Percentiles rank a stretch among this genome's conserved stretches.
Evolutionary conservation across 2,329 filamentous ascomycete species (phyloP).

Genomic region (Scedosporium dehoogii): DNA sequence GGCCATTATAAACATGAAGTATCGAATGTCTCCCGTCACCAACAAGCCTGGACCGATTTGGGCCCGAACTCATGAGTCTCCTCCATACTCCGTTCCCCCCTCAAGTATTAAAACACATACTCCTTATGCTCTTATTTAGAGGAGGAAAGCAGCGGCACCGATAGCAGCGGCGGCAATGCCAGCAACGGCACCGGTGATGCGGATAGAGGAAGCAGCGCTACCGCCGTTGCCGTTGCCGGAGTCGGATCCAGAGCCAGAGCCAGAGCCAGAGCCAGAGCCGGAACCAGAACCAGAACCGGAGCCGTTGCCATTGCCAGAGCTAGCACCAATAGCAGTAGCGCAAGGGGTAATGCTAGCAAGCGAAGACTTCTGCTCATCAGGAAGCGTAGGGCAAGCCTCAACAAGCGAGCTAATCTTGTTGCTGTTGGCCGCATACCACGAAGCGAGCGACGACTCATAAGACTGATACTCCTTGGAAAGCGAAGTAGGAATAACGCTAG

Average conservation of each 20-base stretch:
- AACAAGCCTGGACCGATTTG: too few species aligned
- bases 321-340: slow-evolving; percentile 1
- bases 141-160: slow-evolving; percentile 14
- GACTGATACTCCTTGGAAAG: slow-evolving; percentile 20
- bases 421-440: slow-evolving; percentile 21
- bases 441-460: slow-evolving; percentile 20
- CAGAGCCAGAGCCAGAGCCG: slow-evolving; percentile 13
- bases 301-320: neutral
- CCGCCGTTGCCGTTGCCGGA: slow-evolving; percentile 14
- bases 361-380: neutral
- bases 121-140: neutral
- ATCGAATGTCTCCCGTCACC: too few species aligned
- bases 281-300: neutral
- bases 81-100: neutral
- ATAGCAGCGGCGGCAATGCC: slow-evolving; percentile 21
- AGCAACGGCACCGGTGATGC: slow-evolving; percentile 19
- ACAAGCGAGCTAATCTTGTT: slow-evolving; percentile 16
- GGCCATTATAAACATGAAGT: neutral
- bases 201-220: slow-evolving; percentile 14
- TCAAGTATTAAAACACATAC: neutral
- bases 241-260: slow-evolving; percentile 12
- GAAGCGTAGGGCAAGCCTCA: slow-evolving; percentile 16
- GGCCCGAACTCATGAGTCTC: neutral
- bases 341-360: slow-evolving; percentile 2
- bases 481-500: slow-evolving; percentile 18